Base-by-base conservation (phyloP, 345 rosid genomes). In the Syzygium grande region DNA sequence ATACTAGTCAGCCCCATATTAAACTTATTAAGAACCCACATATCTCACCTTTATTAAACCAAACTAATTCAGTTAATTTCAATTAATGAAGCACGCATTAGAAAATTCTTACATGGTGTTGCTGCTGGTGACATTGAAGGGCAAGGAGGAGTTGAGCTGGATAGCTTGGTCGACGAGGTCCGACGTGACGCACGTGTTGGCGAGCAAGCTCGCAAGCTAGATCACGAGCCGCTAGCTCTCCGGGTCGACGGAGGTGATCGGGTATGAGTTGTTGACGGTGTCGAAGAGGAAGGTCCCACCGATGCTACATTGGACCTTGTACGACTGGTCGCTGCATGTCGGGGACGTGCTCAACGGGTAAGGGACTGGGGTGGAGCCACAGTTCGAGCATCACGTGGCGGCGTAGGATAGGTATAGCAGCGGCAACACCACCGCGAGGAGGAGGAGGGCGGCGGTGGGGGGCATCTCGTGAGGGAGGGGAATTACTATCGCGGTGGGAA, bases 301-400 rank as follows among this genome's bases (percentile, higher is more conserved):
- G 11, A 85, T 43, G 30, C 89, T 65, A 84, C 96, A 94, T 21
- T 89, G 88, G 85, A 93, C 85, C 84, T 87, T 90, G 92, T 93
- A 93, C 1, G 85, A 86, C 55, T 89, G 94, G 87, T 93, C 93
- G 29, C 96, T 93, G 88, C 95, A 94, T 13, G 73, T 79, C 56
- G 92, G 87, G 12, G 86, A 77, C 2, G 93, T 93, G 88, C 94
- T 92, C 49, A 93, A 90, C 5, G 94, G 95, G 85, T 92, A 93
- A 0, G 95, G 95, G 27, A 93, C 94, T 12, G 89, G 52, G 15
- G 80, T 85, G 88, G 88, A 14, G 83, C 95, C 95, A 53, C 95
- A 92, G 91, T 55, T 23, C 12, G 94, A 92, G 86, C 94, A 93
- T 25, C 77, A 92, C 38, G 52, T 77, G 85, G 87, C 89, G 5